These are phyloP conservation scores for Babesia gibsoni DNA, from an alignment of 169 alveolate genomes.

Conservation along the genomic window DNA sequence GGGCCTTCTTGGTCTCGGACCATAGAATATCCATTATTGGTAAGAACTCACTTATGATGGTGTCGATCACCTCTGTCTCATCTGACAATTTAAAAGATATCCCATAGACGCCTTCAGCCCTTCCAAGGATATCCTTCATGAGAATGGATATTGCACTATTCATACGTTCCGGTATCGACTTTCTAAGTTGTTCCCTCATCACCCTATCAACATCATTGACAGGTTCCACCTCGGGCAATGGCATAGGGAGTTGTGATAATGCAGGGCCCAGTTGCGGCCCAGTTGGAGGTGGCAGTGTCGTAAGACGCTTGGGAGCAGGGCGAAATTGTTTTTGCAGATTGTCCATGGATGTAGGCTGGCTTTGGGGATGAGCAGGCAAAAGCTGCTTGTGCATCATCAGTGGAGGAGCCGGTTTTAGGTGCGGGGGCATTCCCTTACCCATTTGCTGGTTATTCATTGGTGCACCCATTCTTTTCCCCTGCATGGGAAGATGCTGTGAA, in stretches of 20 bases:
- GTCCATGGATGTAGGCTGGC: background rate
- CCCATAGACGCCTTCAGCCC: slow-evolving; percentile 26
- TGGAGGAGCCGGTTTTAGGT: background rate
- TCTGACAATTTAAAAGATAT: slow-evolving; percentile 8
- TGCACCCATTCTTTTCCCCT: background rate
- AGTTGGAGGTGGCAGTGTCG: background rate
- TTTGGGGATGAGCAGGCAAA: background rate
- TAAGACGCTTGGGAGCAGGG: background rate
- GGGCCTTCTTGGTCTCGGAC: slow-evolving; percentile 36
- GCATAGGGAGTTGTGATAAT: background rate
- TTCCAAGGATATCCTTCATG: background rate
- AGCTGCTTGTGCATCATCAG: background rate
- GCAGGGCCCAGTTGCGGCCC: background rate
- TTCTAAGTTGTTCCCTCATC: background rate
- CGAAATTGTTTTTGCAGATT: background rate
- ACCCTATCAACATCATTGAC: background rate
- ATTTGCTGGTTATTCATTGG: background rate
- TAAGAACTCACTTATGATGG: slow-evolving; percentile 35
- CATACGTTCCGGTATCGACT: slow-evolving; percentile 3
- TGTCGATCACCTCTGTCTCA: background rate
- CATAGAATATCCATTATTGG: slow-evolving; percentile 38
- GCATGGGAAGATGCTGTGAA: background rate
- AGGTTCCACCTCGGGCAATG: background rate
- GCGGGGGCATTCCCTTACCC: background rate
- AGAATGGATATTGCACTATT: background rate